Evolutionary conservation across 2,329 filamentous ascomycete genomes (phyloP), one percentile per base, ranked within the genome.

Genomic region (Aspergillus flavus): DNA sequence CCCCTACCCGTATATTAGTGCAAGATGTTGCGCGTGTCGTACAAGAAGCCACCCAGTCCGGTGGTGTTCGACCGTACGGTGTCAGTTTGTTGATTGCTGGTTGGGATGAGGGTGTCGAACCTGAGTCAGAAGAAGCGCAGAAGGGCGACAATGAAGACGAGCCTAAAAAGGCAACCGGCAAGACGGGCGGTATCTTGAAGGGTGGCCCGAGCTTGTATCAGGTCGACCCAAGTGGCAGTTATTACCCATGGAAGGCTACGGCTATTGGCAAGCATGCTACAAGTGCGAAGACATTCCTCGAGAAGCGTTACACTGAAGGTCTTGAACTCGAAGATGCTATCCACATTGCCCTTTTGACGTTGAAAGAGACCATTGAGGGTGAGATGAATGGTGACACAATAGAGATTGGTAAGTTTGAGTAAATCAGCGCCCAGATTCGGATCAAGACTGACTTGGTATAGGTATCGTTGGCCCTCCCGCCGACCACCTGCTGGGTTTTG

Each of bases 361-460:
- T 99, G 77, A 99, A 99, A 86, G 95, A 99, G 86, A 97, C 95
- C 62, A 99, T 99, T 76, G 94, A 98, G 83, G 95, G 95, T 62
- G 95, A 98, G 83, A 98, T 98, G 94, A 98, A 94, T 72, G 94
- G 94, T 66, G 94, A 98, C 79, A 97, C 94, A 36, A 96, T 99
- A 68, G 95, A 99, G 82, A 97, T 99, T 79, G 94, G 93, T 93
- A 82, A 78, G 89, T 78, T 36, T 52, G 9, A 55, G 11, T 16
- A 36, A 21, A 23, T 2, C 2, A 23, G 21, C 21, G 21, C 2
- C 21, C 30, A 23, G 12, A n/a, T 23, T 55, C 6, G 21, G 36
- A 2, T 12, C 14, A 10, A 39, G 21, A 56, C 69, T 63, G 36
- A 57, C n/a, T n/a, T 32, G 56, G 26, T 52, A 3, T 64, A 95